Conservation (phyloP, 805 yeast species). For the Babjeviella inositovora region DNA sequence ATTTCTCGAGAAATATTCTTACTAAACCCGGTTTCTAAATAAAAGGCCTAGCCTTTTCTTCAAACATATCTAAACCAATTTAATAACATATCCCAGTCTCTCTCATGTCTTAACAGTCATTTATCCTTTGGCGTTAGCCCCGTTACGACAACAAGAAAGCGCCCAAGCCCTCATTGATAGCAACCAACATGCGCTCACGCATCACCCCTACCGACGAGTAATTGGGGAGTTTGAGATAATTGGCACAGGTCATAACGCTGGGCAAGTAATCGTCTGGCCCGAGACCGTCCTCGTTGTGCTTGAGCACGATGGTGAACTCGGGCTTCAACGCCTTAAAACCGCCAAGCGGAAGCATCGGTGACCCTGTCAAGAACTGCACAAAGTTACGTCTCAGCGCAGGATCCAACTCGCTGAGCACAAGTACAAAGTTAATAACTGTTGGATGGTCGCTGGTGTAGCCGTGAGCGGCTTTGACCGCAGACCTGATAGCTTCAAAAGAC, state of each 20-base stretch:
- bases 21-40: no score
- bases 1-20: no score
- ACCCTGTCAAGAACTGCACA: slow-evolving; percentile 80
- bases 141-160: slow-evolving; percentile 62
- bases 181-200: slow-evolving; percentile 41
- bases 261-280: slow-evolving; percentile 74
- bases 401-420: slow-evolving; percentile 39
- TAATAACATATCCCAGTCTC: not conserved
- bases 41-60: no score
- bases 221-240: slow-evolving; percentile 78
- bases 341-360: slow-evolving; percentile 87
- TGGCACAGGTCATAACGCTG: slow-evolving; percentile 97
- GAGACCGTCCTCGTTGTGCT: slow-evolving; percentile 57
- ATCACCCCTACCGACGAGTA: slow-evolving; percentile 52
- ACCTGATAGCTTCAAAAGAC: slow-evolving; percentile 44
- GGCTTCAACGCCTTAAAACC: slow-evolving; percentile 80
- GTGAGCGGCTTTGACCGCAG: slow-evolving; percentile 70
- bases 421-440: slow-evolving; percentile 44
- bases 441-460: slow-evolving; percentile 67
- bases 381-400: slow-evolving; percentile 49
- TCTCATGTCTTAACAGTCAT: no score
- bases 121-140: not conserved
- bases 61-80: no score
- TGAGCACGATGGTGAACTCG: slow-evolving; percentile 73
- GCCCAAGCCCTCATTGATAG: slow-evolving; percentile 79